Conservation (phyloP, 371 early-diverging fungal genomes). For the Mucor velutinosus region DNA sequence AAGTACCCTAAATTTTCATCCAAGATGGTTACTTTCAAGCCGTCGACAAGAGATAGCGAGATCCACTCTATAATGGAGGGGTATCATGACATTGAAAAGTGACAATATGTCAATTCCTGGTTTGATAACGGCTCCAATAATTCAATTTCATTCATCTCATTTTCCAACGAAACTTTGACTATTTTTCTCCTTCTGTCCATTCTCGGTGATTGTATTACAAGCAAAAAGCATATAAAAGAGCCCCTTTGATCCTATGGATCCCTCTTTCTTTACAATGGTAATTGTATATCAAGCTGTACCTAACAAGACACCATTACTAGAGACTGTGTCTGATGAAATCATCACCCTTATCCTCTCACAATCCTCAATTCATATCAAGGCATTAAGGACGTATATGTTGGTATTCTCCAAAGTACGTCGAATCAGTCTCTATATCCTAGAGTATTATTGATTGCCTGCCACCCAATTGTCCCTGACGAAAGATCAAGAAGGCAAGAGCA, state of each 20-base stretch:
- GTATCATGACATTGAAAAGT: too few species aligned
- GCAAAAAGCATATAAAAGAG: background rate
- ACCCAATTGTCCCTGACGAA: background rate
- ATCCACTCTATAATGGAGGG: too few species aligned
- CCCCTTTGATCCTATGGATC: background rate
- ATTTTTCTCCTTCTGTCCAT: background rate
- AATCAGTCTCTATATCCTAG: too few species aligned
- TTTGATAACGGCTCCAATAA: too few species aligned
- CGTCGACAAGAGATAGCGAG: too few species aligned
- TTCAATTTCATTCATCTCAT: too few species aligned
- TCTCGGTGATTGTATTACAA: background rate
- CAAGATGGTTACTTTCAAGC: too few species aligned
- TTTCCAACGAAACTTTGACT: too few species aligned
- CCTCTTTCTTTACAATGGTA: background rate
- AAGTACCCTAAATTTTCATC: too few species aligned
- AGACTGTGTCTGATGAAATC: constrained; percentile 18
- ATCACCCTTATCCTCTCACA: constrained; percentile 10
- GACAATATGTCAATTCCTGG: too few species aligned
- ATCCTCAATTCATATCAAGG: background rate
- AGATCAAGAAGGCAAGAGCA: constrained; percentile 25
- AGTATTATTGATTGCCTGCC: constrained; percentile 4
- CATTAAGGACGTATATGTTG: too few species aligned
- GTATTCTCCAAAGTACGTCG: too few species aligned
- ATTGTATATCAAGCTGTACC: background rate
- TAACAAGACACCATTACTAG: background rate